phyloP scores from a whole-genome alignment of 352 stramenopile genomes.

The Pythium phragmitis region DNA sequence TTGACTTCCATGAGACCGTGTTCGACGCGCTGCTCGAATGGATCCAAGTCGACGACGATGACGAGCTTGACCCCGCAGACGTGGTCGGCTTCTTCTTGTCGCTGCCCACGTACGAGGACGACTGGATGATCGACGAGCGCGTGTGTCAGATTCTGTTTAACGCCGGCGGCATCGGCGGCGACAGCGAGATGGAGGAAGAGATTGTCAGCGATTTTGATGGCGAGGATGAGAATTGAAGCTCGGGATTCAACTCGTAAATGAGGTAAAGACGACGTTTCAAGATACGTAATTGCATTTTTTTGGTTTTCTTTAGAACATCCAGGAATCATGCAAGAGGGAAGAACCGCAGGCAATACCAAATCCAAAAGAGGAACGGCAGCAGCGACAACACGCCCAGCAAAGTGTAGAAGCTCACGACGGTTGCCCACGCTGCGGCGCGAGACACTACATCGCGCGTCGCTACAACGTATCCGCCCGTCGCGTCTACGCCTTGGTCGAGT shows the following conservation, averaged over 20 bases:
- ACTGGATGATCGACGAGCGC: conserved; percentile 78
- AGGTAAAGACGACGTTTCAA: background rate
- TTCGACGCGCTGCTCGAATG: conserved; percentile 49
- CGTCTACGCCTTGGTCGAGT: conserved; percentile 27
- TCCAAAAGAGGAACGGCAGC: conserved; percentile 24
- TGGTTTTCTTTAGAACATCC: background rate
- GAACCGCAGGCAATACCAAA: conserved; percentile 29
- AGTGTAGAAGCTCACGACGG: background rate
- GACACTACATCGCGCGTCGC: too few species aligned
- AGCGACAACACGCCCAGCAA: conserved; percentile 16
- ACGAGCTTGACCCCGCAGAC: conserved; percentile 57
- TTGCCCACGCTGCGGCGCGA: too few species aligned
- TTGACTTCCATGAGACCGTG: conserved; percentile 58
- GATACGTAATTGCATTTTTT: conserved; percentile 4
- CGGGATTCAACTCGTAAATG: too few species aligned
- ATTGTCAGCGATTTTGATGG: conserved; percentile 34
- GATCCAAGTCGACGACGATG: conserved; percentile 44
- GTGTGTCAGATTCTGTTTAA: conserved; percentile 76
- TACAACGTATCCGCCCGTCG: conserved; percentile 8
- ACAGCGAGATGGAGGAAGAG: conserved; percentile 29
- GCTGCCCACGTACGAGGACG: conserved; percentile 67
- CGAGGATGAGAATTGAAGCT: conserved; percentile 29
- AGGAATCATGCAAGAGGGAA: conserved; percentile 21
- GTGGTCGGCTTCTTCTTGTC: conserved; percentile 70
- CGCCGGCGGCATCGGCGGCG: conserved; percentile 25